phyloP scores from a whole-genome alignment of 2,329 filamentous ascomycete genomes.

The Diaporthe citri region DNA sequence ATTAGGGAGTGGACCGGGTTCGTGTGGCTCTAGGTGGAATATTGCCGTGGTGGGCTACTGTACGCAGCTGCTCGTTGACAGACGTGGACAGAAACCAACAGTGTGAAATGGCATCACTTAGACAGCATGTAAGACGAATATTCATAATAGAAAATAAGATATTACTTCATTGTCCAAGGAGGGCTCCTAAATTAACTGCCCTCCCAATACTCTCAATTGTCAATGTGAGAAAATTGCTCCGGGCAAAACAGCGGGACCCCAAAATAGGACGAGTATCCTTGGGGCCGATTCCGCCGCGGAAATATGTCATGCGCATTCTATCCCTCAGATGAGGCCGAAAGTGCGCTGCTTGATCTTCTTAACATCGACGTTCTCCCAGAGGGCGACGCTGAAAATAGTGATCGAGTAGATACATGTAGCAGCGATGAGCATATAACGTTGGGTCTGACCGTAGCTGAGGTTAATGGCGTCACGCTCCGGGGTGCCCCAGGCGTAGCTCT shows the following conservation, averaged over 20 bases:
- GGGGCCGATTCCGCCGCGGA: no score
- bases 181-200: no score
- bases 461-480: constrained; percentile 10
- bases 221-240: background rate
- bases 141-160: background rate
- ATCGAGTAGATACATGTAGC: constrained; percentile 13
- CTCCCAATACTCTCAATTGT: background rate
- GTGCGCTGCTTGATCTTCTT: constrained; percentile 22
- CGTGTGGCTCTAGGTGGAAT: background rate
- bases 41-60: background rate
- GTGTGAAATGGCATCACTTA: background rate
- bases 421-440: constrained; percentile 19
- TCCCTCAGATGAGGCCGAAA: constrained; percentile 3
- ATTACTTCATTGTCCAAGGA: background rate
- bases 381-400: constrained; percentile 3
- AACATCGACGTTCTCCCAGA: constrained; percentile 15
- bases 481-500: constrained; percentile 11
- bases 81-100: background rate
- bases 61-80: background rate
- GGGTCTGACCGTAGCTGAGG: constrained; percentile 4
- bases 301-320: background rate
- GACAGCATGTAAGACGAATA: background rate
- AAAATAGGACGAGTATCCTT: background rate
- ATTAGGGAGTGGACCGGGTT: background rate
- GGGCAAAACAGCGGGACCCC: background rate